Evolutionary conservation across 352 stramenopile species (phyloP).

Genomic region (Globisporangium parvum): DNA sequence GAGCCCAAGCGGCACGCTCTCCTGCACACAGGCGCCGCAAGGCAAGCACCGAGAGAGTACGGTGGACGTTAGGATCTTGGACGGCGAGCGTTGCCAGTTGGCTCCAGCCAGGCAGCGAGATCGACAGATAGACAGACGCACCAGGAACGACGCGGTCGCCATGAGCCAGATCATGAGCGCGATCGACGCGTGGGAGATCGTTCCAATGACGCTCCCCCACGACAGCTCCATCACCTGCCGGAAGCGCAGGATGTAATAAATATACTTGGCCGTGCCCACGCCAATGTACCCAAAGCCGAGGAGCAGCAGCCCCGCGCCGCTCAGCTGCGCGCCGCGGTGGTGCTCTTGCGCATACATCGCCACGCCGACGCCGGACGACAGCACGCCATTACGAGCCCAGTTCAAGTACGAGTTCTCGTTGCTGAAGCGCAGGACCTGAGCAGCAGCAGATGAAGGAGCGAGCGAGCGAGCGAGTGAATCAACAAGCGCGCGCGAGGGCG

Average conservation of each 20-base stretch:
- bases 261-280: slow-evolving; percentile 84
- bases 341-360: slow-evolving; percentile 88
- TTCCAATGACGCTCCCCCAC: slow-evolving; percentile 79
- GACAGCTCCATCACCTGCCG: slow-evolving; percentile 84
- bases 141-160: slow-evolving; percentile 79
- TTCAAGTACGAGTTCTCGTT: slow-evolving; percentile 89
- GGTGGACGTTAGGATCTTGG: too few relatives aligned
- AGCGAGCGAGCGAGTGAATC: too few relatives aligned
- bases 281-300: slow-evolving; percentile 86
- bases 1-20: slow-evolving; percentile 80
- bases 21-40: slow-evolving; percentile 21
- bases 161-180: slow-evolving; percentile 84
- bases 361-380: slow-evolving; percentile 76
- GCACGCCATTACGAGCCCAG: slow-evolving; percentile 79
- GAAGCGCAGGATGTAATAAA: slow-evolving; percentile 88
- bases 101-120: not conserved
- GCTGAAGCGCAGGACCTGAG: slow-evolving; percentile 72
- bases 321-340: slow-evolving; percentile 78
- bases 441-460: not conserved
- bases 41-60: too few relatives aligned
- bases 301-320: slow-evolving; percentile 67
- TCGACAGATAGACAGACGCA: too few relatives aligned
- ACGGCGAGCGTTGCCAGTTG: too few relatives aligned
- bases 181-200: slow-evolving; percentile 75
- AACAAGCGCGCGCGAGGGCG: too few relatives aligned